A percentile compares a stretch with the other conserved stretches of the same genome.
Evolutionary conservation across 2,329 filamentous ascomycete genomes (phyloP).

Genomic region (Neofusicoccum kwambonambiense): DNA sequence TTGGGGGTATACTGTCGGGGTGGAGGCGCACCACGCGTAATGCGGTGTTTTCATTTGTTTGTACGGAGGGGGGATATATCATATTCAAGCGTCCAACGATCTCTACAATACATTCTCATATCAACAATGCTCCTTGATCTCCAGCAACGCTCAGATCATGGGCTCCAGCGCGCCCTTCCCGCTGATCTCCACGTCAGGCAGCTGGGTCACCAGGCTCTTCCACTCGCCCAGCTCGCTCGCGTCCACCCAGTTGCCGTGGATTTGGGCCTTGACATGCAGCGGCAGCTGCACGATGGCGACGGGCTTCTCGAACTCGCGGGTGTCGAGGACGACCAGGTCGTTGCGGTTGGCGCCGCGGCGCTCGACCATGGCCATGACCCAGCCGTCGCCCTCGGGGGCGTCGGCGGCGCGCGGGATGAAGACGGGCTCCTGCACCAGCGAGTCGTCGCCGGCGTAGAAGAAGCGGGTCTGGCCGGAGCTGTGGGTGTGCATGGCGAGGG

Average conservation of each 20-base stretch:
- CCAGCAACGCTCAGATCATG: neutral
- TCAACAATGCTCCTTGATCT: too few species aligned
- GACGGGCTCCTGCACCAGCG: slow-evolving; percentile 51
- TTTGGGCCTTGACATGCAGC: slow-evolving; percentile 29
- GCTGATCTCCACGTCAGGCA: slow-evolving; percentile 1
- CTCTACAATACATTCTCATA: too few species aligned
- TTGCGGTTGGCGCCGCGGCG: slow-evolving; percentile 26
- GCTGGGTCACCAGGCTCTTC: slow-evolving; percentile 5
- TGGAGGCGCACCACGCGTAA: too few species aligned
- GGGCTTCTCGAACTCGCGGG: slow-evolving; percentile 34
- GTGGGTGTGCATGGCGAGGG: slow-evolving; percentile 19
- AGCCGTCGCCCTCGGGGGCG: slow-evolving; percentile 49
- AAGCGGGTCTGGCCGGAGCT: slow-evolving; percentile 25
- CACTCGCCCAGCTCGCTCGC: slow-evolving; percentile 13
- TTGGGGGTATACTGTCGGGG: too few species aligned
- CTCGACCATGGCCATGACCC: slow-evolving; percentile 47
- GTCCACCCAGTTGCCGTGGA: slow-evolving; percentile 37
- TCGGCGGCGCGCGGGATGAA: slow-evolving; percentile 48
- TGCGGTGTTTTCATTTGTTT: too few species aligned
- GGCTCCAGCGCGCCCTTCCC: slow-evolving; percentile 15
- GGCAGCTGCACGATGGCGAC: slow-evolving; percentile 39
- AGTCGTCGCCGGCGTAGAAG: slow-evolving; percentile 30
- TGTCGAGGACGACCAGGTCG: slow-evolving; percentile 39
- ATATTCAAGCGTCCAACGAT: too few species aligned
- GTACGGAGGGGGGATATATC: too few species aligned